Evolutionary conservation across 306 rosid species (phyloP).

Genomic region (Arachis stenosperma): DNA sequence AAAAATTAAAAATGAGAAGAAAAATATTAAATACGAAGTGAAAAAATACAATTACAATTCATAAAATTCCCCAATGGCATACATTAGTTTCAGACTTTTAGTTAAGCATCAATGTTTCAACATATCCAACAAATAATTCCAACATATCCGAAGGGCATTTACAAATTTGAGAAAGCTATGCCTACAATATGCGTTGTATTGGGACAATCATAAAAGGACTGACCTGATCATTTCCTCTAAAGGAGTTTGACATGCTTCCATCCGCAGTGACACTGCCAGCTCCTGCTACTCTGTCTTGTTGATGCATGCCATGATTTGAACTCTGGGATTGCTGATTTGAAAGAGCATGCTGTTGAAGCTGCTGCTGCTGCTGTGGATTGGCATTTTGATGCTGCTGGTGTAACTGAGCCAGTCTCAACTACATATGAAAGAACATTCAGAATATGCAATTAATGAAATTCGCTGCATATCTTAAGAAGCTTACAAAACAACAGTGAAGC

Average conservation of each 20-base stretch:
- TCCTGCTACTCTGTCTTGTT: constrained; percentile 79
- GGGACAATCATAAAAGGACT: constrained; percentile 41
- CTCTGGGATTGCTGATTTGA: constrained; percentile 84
- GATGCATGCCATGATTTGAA: constrained; percentile 82
- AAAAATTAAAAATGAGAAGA: not conserved
- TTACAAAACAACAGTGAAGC: not conserved
- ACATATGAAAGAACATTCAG: constrained; percentile 37
- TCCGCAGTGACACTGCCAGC: constrained; percentile 78
- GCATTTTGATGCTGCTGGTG: constrained; percentile 75
- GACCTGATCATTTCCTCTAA: constrained; percentile 98
- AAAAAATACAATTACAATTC: too few relatives aligned
- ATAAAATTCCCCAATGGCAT: not conserved
- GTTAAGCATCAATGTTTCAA: not conserved
- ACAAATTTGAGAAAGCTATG: not conserved
- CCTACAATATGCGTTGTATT: not conserved
- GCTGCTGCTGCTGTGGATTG: constrained; percentile 79
- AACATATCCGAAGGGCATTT: not conserved
- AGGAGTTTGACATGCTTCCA: constrained; percentile 90
- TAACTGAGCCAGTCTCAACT: constrained; percentile 87
- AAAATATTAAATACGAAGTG: too few relatives aligned
- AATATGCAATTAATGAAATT: constrained; percentile 25
- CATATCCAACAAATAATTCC: not conserved
- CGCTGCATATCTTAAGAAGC: constrained; percentile 1
- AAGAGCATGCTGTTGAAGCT: constrained; percentile 83
- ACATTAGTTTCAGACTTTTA: not conserved